These are phyloP conservation scores for Knoxdaviesia proteae DNA, from an alignment of 2,329 filamentous ascomycete genomes.

Conservation along the genomic window DNA sequence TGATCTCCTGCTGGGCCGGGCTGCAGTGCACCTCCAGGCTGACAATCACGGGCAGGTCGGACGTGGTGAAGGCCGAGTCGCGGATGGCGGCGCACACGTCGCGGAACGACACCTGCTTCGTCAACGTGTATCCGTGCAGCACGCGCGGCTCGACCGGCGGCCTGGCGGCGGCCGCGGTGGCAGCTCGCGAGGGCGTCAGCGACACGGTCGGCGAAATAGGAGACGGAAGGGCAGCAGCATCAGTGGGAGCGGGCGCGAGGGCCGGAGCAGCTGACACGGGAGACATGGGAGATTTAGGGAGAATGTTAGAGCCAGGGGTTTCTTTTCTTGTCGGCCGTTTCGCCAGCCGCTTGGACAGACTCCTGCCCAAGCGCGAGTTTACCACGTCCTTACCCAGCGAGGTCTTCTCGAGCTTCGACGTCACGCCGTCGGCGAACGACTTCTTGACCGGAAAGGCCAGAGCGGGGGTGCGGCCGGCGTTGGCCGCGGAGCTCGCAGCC, in stretches of 20 bases:
- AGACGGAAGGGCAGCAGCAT: too few species aligned
- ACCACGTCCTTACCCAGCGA: slow-evolving; percentile 22
- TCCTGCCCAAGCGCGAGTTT: slow-evolving; percentile 5
- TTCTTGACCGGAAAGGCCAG: background rate
- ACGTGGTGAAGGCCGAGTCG: slow-evolving; percentile 54
- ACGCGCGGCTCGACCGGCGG: slow-evolving; percentile 49
- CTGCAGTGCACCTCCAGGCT: slow-evolving; percentile 82
- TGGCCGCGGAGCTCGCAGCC: slow-evolving; percentile 6
- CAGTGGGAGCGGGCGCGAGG: too few species aligned
- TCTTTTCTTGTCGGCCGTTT: too few species aligned
- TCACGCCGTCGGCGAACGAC: background rate
- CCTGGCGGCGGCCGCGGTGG: slow-evolving; percentile 2
- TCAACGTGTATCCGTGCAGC: slow-evolving; percentile 75
- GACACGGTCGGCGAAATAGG: too few species aligned
- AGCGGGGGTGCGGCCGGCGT: background rate
- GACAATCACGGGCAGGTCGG: slow-evolving; percentile 72
- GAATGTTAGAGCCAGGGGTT: too few species aligned
- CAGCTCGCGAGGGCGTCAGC: too few species aligned
- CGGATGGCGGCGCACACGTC: slow-evolving; percentile 65
- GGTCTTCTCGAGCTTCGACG: slow-evolving; percentile 25
- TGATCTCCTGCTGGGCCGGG: slow-evolving; percentile 61
- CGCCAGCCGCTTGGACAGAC: too few species aligned
- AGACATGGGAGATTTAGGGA: too few species aligned
- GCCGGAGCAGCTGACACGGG: too few species aligned
- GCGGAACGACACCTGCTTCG: slow-evolving; percentile 70